These are phyloP conservation scores for Podospora fimiseda DNA, from an alignment of 495 filamentous ascomycete species.

Conservation along the genomic window DNA sequence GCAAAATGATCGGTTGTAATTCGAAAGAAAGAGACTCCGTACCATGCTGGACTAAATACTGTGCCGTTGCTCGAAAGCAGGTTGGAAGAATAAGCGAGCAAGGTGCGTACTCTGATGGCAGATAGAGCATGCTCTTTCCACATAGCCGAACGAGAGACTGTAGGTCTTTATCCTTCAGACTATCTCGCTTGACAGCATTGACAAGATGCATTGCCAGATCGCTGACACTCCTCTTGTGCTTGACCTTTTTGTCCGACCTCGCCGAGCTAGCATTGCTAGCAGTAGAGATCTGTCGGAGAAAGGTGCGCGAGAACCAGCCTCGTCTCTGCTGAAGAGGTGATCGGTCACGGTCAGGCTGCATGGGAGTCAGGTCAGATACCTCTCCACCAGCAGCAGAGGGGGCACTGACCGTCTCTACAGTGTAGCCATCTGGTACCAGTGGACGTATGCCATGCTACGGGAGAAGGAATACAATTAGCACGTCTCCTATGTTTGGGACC, in stretches of 20 bases:
- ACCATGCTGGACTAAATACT: conserved; percentile 63
- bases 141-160: conserved; percentile 65
- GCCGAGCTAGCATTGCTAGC: conserved; percentile 22
- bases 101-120: conserved; percentile 62
- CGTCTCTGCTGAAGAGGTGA: conserved; percentile 11
- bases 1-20: neutral
- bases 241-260: conserved; percentile 28
- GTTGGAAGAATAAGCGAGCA: conserved; percentile 60
- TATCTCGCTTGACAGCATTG: conserved; percentile 43
- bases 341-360: conserved; percentile 12
- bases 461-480: too few species aligned
- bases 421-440: conserved; percentile 25
- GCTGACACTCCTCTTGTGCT: conserved; percentile 42
- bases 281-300: conserved; percentile 22
- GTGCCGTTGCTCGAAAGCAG: conserved; percentile 65
- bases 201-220: conserved; percentile 46
- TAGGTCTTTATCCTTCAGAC: conserved; percentile 54
- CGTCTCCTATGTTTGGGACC: neutral
- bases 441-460: conserved; percentile 39
- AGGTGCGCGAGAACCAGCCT: conserved; percentile 31
- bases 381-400: neutral
- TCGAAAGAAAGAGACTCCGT: conserved; percentile 13
- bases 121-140: conserved; percentile 59
- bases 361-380: neutral
- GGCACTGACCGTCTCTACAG: conserved; percentile 10